A percentile compares a stretch with the other conserved stretches of the same genome.
Evolutionary conservation across 257 asterid genomes (phyloP).

Genomic region (Jaltomata sinuosa): DNA sequence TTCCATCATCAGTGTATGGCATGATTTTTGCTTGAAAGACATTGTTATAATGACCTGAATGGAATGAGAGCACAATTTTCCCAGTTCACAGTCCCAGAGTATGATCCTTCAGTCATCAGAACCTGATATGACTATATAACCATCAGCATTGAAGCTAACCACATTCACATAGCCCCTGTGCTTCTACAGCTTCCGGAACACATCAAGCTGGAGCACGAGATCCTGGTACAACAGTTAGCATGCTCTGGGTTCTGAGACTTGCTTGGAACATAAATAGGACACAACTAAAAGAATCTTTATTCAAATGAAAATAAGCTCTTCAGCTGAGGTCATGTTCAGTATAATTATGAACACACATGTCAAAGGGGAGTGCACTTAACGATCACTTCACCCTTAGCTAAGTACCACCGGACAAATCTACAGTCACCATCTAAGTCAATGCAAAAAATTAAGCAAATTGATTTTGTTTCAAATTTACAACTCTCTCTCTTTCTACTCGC

Average conservation of each 20-base stretch:
- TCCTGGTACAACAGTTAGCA: slow-evolving; percentile 35
- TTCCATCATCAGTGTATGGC: slow-evolving; percentile 69
- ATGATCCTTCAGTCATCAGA: slow-evolving; percentile 74
- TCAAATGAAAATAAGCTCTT: neutral
- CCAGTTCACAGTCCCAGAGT: slow-evolving; percentile 96
- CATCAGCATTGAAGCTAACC: no score
- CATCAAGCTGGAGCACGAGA: slow-evolving; percentile 71
- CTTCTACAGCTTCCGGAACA: slow-evolving; percentile 50
- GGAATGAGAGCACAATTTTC: slow-evolving; percentile 41
- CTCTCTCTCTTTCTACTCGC: neutral
- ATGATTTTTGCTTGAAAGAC: slow-evolving; percentile 82
- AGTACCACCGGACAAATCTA: no score
- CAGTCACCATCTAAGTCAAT: neutral
- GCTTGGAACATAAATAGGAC: neutral
- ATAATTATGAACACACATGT: neutral
- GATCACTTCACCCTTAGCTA: neutral
- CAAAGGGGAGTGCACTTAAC: neutral
- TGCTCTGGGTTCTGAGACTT: neutral
- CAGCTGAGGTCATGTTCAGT: no score
- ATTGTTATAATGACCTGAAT: slow-evolving; percentile 71
- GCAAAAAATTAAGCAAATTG: neutral
- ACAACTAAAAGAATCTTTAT: neutral
- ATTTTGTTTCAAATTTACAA: neutral
- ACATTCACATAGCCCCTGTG: slow-evolving; percentile 87
- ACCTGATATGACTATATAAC: no score